Conservation (phyloP, 305 asterid genomes). For the Andrographis paniculata region DNA sequence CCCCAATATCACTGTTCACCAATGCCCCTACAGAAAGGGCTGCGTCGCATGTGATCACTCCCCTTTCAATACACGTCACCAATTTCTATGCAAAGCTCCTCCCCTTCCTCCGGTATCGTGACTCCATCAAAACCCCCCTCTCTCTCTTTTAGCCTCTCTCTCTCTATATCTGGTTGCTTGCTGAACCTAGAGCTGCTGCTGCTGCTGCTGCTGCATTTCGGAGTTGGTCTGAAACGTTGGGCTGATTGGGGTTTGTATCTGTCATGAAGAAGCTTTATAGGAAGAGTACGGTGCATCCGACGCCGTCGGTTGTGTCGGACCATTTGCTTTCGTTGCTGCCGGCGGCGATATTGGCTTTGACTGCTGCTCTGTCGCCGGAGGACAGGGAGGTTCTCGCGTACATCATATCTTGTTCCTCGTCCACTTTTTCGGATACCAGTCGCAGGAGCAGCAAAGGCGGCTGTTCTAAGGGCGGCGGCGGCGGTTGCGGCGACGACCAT, state of each 20-base stretch:
- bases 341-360: slow-evolving; percentile 49
- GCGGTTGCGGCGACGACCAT: slow-evolving; percentile 37
- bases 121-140: slow-evolving; percentile 17
- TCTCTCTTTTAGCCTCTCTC: slow-evolving; percentile 6
- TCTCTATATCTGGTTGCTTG: slow-evolving; percentile 12
- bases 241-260: too few relatives aligned
- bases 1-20: slow-evolving; percentile 19
- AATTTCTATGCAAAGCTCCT: slow-evolving; percentile 18
- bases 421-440: slow-evolving; percentile 22
- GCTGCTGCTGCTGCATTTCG: slow-evolving; percentile 9
- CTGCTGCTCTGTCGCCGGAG: slow-evolving; percentile 38
- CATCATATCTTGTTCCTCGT: slow-evolving; percentile 48
- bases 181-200: slow-evolving; percentile 22
- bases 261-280: slow-evolving; percentile 56
- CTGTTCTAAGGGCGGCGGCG: slow-evolving; percentile 2
- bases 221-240: too few relatives aligned
- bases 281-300: slow-evolving; percentile 47
- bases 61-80: slow-evolving; percentile 32
- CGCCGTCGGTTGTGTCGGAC: slow-evolving; percentile 45
- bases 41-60: slow-evolving; percentile 35
- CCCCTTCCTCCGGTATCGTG: slow-evolving; percentile 6
- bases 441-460: slow-evolving; percentile 24
- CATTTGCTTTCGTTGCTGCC: slow-evolving; percentile 58
- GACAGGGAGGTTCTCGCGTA: slow-evolving; percentile 61
- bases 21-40: slow-evolving; percentile 19